Percentiles rank a stretch among this genome's conserved stretches.
Conservation (phyloP, 2,329 filamentous ascomycete genomes). For the Chaetomiaceae sp. region DNA sequence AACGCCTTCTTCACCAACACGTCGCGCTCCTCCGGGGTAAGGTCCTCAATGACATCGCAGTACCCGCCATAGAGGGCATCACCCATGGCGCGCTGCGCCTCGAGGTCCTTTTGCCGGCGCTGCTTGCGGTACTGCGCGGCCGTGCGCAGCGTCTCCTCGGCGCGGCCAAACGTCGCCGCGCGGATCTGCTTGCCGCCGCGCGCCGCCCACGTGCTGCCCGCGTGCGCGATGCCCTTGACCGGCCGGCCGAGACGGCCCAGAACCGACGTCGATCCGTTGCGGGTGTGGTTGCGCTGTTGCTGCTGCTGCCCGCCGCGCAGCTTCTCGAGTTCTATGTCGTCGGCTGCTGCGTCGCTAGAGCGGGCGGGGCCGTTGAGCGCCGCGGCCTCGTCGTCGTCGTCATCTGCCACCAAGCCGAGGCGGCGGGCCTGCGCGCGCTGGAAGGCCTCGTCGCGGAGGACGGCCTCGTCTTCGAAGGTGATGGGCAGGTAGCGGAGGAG, state of each 20-base stretch:
- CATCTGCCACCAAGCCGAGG: constrained; percentile 55
- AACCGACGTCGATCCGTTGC: constrained; percentile 22
- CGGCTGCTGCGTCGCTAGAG: constrained; percentile 17
- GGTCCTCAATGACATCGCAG: constrained; percentile 89
- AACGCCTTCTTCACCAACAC: constrained; percentile 82
- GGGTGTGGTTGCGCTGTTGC: neutral
- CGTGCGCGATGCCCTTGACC: constrained; percentile 44
- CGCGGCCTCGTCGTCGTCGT: constrained; percentile 38
- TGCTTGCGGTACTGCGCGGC: constrained; percentile 46
- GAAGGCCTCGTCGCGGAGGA: constrained; percentile 85
- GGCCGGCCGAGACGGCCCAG: constrained; percentile 36
- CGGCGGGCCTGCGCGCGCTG: constrained; percentile 70
- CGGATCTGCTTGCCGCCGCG: constrained; percentile 47
- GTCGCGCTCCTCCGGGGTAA: constrained; percentile 86
- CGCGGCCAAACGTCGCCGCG: constrained; percentile 41
- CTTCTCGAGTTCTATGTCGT: constrained; percentile 37
- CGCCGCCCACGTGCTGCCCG: constrained; percentile 45
- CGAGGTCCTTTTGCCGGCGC: constrained; percentile 57
- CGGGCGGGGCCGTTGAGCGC: constrained; percentile 26
- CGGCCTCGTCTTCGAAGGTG: constrained; percentile 91
- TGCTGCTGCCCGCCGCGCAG: constrained; percentile 20
- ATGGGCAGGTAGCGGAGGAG: constrained; percentile 87
- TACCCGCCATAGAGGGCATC: constrained; percentile 82
- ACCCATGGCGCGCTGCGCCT: constrained; percentile 68
- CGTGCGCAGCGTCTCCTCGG: constrained; percentile 37